These are phyloP conservation scores for Juncus inflexus DNA, from an alignment of 176 grass and related monocot species.

Conservation along the genomic window DNA sequence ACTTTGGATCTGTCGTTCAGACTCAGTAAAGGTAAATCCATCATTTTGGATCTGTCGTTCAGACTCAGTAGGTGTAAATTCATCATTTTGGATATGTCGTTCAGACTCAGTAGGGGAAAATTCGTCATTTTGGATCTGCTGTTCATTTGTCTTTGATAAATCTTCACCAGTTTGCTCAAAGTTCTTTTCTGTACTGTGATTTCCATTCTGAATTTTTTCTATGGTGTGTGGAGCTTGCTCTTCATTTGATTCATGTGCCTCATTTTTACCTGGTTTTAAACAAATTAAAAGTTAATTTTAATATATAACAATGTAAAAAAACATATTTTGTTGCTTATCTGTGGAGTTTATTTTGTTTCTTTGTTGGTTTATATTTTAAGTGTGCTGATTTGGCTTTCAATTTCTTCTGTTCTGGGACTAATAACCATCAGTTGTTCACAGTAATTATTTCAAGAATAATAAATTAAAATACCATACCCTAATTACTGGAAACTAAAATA, in stretches of 20 bases:
- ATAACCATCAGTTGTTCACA: too few relatives aligned
- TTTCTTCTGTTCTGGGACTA: neutral
- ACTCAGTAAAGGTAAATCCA: slow-evolving; percentile 3
- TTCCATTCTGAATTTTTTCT: neutral
- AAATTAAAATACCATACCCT: too few relatives aligned
- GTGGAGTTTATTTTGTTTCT: neutral
- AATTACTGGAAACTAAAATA: too few relatives aligned
- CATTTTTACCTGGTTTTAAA: slow-evolving; percentile 7
- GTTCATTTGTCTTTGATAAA: neutral
- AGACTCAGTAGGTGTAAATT: slow-evolving; percentile 9
- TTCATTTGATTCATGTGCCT: slow-evolving; percentile 2
- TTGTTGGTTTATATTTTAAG: neutral
- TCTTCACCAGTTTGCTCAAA: slow-evolving; percentile 11
- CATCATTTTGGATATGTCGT: slow-evolving; percentile 25
- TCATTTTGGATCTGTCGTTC: neutral
- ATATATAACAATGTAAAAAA: neutral
- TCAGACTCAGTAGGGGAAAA: slow-evolving; percentile 22
- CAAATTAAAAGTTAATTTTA: neutral
- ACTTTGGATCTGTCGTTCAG: neutral
- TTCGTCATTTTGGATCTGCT: slow-evolving; percentile 15
- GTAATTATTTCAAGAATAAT: too few relatives aligned
- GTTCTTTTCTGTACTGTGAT: slow-evolving; percentile 7
- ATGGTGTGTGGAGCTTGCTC: slow-evolving; percentile 12
- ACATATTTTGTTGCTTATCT: slow-evolving; percentile 9
- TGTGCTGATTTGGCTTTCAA: neutral